Evolutionary conservation across 2,329 filamentous ascomycete genomes (phyloP).

Genomic region (Triangularia verruculosa): DNA sequence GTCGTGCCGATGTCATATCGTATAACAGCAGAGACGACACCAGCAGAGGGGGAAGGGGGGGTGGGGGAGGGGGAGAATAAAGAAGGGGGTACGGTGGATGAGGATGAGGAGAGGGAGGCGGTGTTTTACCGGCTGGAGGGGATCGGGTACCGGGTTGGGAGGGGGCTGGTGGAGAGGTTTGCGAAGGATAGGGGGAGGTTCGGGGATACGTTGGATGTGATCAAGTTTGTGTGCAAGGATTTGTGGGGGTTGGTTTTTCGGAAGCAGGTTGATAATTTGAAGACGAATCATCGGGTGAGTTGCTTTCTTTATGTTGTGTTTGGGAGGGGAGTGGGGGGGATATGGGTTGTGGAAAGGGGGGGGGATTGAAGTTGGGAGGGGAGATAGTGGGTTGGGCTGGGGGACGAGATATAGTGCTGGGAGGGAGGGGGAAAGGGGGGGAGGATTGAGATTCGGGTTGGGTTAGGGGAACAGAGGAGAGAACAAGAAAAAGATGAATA

Average conservation of each 20-base stretch:
- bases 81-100: slow-evolving; percentile 48
- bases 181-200: slow-evolving; percentile 82
- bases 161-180: slow-evolving; percentile 88
- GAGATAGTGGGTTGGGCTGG: not conserved
- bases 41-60: not conserved
- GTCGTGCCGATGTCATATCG: slow-evolving; percentile 92
- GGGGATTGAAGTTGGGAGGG: not conserved
- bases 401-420: no score
- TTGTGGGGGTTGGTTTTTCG: slow-evolving; percentile 91
- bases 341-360: not conserved
- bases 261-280: slow-evolving; percentile 98
- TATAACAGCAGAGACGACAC: slow-evolving; percentile 61
- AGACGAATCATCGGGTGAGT: slow-evolving; percentile 86
- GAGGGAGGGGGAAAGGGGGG: not conserved
- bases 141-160: slow-evolving; percentile 85
- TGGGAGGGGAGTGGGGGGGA: not conserved
- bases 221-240: slow-evolving; percentile 99
- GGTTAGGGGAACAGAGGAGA: no score
- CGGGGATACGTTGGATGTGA: slow-evolving; percentile 87
- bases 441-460: no score
- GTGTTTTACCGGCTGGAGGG: slow-evolving; percentile 81
- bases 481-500: not conserved
- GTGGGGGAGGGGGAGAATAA: slow-evolving; percentile 5
- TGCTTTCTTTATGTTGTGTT: not conserved
- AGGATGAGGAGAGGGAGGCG: slow-evolving; percentile 80